Percentiles rank a stretch among this genome's conserved stretches.
Evolutionary conservation across 1,284 basidiomycete species (phyloP).

Genomic region (Anthracocystis setariae): DNA sequence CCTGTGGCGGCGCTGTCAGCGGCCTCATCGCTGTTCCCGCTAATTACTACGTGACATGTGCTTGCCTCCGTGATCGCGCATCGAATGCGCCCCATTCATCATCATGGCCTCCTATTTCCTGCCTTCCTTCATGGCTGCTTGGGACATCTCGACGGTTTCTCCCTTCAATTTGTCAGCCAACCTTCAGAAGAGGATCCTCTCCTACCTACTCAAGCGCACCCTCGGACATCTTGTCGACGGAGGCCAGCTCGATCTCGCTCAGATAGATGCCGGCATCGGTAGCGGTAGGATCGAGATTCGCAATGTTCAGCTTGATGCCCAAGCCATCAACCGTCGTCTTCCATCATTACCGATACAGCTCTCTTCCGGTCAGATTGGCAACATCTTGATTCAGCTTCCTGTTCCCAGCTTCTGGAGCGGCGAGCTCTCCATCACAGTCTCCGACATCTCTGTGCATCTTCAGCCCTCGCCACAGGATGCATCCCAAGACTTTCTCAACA

Average conservation of each 20-base stretch:
- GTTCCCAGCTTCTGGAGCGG: conserved; percentile 57
- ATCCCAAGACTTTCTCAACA: neutral
- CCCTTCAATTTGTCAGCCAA: conserved; percentile 74
- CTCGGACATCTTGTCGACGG: conserved; percentile 87
- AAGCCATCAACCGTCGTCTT: conserved; percentile 31
- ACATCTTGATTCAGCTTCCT: conserved; percentile 52
- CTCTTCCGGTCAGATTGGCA: conserved; percentile 74
- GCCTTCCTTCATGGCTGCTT: conserved; percentile 39
- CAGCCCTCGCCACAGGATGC: neutral
- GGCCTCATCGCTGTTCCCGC: conserved; percentile 7
- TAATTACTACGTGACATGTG: conserved; percentile 14
- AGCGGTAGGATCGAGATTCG: conserved; percentile 86
- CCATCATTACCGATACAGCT: conserved; percentile 75
- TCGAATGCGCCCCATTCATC: conserved; percentile 3
- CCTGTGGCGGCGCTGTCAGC: too few relatives aligned
- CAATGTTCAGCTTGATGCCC: conserved; percentile 80
- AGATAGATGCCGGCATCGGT: conserved; percentile 90
- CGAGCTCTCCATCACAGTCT: conserved; percentile 40
- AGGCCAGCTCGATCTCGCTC: conserved; percentile 83
- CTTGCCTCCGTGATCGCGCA: conserved; percentile 18
- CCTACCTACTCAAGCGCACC: conserved; percentile 83
- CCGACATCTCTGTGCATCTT: conserved; percentile 16
- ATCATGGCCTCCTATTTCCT: conserved; percentile 47
- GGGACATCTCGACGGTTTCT: conserved; percentile 45
- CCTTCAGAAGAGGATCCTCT: conserved; percentile 88